Base-by-base conservation (phyloP, 2,329 filamentous ascomycete species). In the Cytospora chrysosperma region DNA sequence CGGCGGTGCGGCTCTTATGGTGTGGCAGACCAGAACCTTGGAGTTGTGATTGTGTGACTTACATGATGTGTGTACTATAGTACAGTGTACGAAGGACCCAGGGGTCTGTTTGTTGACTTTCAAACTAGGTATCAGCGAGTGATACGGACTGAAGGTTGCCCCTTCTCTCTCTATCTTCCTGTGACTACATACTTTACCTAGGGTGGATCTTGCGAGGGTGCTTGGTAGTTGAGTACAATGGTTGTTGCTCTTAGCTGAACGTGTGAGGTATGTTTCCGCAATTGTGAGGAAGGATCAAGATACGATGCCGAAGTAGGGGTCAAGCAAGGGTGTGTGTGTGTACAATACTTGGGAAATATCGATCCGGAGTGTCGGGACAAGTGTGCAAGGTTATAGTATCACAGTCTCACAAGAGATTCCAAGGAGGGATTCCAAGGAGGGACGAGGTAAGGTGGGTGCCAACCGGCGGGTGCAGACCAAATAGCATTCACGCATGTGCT, bases 31-130 rank as follows among this genome's bases (percentile, higher is more conserved):
- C 43, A 24, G n/a, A 21, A 28, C 24, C 43, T 37, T 2, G 49
- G 13, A 24, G 19, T 34, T n/a, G 30, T 24, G 43, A 13, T 30
- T 21, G 34, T 19, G 51, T 58, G 15, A 67, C 69, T 70, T 68
- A 70, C 70, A 70, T 67, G 53, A 55, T 70, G 62, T 49, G 49
- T 5, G 43, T 47, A 21, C n/a, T n/a, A 24, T 21, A 21, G 49
- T 53, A 43, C 6, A 4, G 19, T n/a, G n/a, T n/a, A 15, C 13
- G 2, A n/a, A n/a, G 8, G 4, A 32, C n/a, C 8, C 17, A n/a
- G 6, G 13, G 21, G n/a, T 26, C 13, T 30, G 21, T 37, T 30
- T 50, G 43, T 56, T 32, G 37, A 28, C 37, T 28, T 9, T 24
- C 6, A 2, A 34, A 13, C 10, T 34, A 15, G 7, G 15, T 5